Evolutionary conservation across 768 basidiomycete species (phyloP), one percentile per base, ranked within the genome.

Genomic region (Mycena kentingensis): DNA sequence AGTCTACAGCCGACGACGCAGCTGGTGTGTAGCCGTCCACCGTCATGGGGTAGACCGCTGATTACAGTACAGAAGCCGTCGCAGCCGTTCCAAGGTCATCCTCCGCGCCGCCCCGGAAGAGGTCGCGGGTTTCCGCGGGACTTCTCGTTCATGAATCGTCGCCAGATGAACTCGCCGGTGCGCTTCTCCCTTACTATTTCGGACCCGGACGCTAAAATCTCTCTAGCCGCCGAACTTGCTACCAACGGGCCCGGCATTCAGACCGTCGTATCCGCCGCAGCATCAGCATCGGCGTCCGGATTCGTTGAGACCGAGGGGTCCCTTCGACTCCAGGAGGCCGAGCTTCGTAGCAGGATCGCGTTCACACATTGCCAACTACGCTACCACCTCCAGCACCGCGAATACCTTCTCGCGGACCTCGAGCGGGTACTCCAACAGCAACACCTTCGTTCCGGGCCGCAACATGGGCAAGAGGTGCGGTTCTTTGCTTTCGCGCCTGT

Each of bases 341-440:
- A 37, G 18, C 36, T 37, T 18, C 36, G 36, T 18, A 11, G 11
- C 36, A 10, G 36, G 36, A 37, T 37, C 34, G 45, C 16, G 16
- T 47, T 47, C 19, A 21, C 24, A 8, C 25, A 45, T 29, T 24
- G 26, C 15, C 44, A 45, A 24, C 24, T 45, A 4, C 44, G 26
- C 4, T 45, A 45, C 26, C 44, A 45, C n/a, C 44, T 45, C 27
- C 25, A 45, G 13, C 44, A 45, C 44, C 46, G 34, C 2, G 32
- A 47, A 32, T 46, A 47, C 34, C 46, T 47, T 24, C 32, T 47
- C 28, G 3, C 19, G 11, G 46, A 47, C 34, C 46, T 47, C 29
- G 3, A 36, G 5, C 34, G 46, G 10, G 46, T 47, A 8, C 32
- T 47, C 18, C 10, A 37, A 19, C 36, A 37, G 18, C 36, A 37